Evolutionary conservation across 805 yeast species (phyloP).

Genomic region (Hanseniaspora singularis): DNA sequence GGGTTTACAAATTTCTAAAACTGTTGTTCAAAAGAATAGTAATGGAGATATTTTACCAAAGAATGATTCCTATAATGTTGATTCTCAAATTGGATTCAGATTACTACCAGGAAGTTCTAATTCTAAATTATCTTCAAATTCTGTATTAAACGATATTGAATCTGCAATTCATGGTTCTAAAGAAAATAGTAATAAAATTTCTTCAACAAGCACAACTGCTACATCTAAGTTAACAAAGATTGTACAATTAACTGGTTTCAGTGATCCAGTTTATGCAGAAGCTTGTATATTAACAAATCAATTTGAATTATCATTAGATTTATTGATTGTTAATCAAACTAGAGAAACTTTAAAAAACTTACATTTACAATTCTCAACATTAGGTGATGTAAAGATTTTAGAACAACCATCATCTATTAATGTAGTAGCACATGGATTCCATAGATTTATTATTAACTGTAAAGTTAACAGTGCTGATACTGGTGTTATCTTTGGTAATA

Average conservation of each 20-base stretch:
- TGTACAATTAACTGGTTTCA: conserved; percentile 91
- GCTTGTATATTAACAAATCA: conserved; percentile 94
- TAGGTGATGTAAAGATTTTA: conserved; percentile 89
- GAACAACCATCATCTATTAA: conserved; percentile 84
- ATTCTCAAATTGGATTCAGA: conserved; percentile 66
- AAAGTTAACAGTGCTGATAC: conserved; percentile 96
- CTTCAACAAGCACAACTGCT: conserved; percentile 7
- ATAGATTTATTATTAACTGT: conserved; percentile 73
- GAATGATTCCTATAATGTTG: conserved; percentile 56
- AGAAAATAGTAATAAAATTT: conserved; percentile 40
- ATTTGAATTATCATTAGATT: conserved; percentile 89
- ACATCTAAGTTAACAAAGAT: conserved; percentile 71
- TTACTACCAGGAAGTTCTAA: conserved; percentile 45
- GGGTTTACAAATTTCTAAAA: conserved; percentile 33
- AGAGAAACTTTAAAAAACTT: conserved; percentile 78
- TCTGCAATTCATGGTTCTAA: conserved; percentile 38
- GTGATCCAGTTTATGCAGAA: conserved; percentile 96
- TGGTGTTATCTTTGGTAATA: conserved; percentile 94
- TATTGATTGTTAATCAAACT: conserved; percentile 88
- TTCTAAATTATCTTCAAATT: conserved; percentile 30
- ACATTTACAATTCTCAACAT: conserved; percentile 86
- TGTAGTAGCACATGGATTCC: conserved; percentile 95
- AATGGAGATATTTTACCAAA: conserved; percentile 39
- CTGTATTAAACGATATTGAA: conserved; percentile 46
- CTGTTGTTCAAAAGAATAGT: conserved; percentile 35